Evolutionary conservation across 202 grass and related monocot species (phyloP), one percentile per base, ranked within the genome.

Genomic region (Thinopyrum obtusiflorum): DNA sequence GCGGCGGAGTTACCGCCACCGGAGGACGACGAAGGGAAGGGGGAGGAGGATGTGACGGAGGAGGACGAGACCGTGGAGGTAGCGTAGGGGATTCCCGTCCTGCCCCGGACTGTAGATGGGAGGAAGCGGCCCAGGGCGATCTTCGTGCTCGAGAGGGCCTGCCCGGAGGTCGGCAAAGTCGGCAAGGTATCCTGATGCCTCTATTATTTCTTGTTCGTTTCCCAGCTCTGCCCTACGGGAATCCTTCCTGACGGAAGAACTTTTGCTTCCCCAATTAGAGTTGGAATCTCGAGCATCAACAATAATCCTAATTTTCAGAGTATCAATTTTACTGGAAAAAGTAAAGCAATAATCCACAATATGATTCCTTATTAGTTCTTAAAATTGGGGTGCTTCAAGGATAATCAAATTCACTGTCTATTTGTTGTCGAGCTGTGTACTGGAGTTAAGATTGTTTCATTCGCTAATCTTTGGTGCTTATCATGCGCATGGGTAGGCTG

Each of bases 151-250:
- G 96, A 98, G 79, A 94, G 82, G 90, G 96, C 93, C 6, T 95
- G 90, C 55, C 87, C 95, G 37, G 96, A 98, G 72, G 93, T 98
- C 51, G 96, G 96, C 78, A 98, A 98, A 94, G 96, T 98, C 18
- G 96, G 96, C 26, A 98, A 98, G 96, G 96, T 98, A 86, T 18
- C 1, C 15, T 18, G 15, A 7, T 53, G 18, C 2, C 49, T 2
- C 0, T 53, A 17, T 53, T 53, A 53, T 53, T 53, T 53, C 49
- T 53, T 53, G 15, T 53, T 47, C 12, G 42, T 46, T 46, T 11
- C 39, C 1, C 39, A 3, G 10, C 40, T 44, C 2, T 44, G 11
- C 3, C 40, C 40, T 4, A 46, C 42, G 40, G 3, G 11, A 13
- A 44, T 46, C 42, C 11, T 4, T 51, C 15, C 49, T 2, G 15